Base-by-base conservation (phyloP, 345 rosid genomes). In the Populus alba region DNA sequence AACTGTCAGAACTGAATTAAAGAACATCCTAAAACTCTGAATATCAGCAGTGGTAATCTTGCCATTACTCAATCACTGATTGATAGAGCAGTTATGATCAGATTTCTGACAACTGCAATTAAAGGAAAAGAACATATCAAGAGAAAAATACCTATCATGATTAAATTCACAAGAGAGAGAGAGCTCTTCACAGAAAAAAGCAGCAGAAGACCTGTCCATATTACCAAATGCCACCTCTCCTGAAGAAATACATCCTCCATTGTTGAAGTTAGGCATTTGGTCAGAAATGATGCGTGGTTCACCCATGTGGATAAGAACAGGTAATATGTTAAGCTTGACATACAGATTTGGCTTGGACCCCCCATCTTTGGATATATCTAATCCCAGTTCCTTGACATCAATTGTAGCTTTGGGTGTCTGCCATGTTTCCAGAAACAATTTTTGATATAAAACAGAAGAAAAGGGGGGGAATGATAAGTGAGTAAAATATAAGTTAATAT, bases 131-230 rank as follows among this genome's bases (percentile, higher is more conserved):
- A 65, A 45, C 33, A 41, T 35, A 17, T 41, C 62, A 66, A 70
- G n/a, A 82, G 71, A 74, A 77, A 51, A 18, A 35, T 90, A 96
- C 99, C 98, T 91, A 71, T 90, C 85, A 89, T 91, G 97, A 74
- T 92, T 95, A 79, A 94, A 96, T 87, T 96, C 95, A 69, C 93
- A 89, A 49, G 92, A 88, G 65, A 96, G 88, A 77, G 90, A 88
- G 80, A 96, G 70, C 69, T 92, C 95, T 80, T 96, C 97, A 77
- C 98, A 94, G 88, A 66, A 79, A 75, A 92, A 89, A 79, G 91
- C 83, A 82, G 95, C 90, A 82, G 90, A 83, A 66, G 94, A 84
- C 81, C 83, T 90, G 79, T 92, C 97, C 68, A 78, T 72, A 69
- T 81, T 31, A 78, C 82, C 81, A 78, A 81, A 83, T 47, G 91